phyloP scores from a whole-genome alignment of 2,329 filamentous ascomycete species.

The Emmonsia crescens region DNA sequence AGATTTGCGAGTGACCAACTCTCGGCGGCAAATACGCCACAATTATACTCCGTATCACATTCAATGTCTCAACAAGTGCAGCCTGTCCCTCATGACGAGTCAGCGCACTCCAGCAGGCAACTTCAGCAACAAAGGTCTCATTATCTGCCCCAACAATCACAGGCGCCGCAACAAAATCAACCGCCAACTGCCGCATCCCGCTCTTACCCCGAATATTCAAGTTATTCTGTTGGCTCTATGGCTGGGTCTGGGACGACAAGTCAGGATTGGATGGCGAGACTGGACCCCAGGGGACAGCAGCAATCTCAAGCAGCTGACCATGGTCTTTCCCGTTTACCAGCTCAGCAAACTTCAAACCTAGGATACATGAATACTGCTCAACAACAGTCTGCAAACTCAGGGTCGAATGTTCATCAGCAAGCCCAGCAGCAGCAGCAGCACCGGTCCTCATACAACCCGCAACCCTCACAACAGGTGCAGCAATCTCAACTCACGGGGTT shows the following conservation, averaged over 20 bases:
- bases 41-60: slow-evolving; percentile 17
- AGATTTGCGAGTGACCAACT: slow-evolving; percentile 32
- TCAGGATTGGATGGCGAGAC: slow-evolving; percentile 33
- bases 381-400: neutral
- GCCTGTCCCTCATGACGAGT: slow-evolving; percentile 19
- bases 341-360: slow-evolving; percentile 1
- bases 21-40: slow-evolving; percentile 17
- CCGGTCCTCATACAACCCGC: slow-evolving; percentile 1
- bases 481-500: slow-evolving; percentile 18
- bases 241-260: slow-evolving; percentile 20
- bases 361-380: neutral
- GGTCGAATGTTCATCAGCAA: slow-evolving; percentile 1
- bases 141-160: slow-evolving; percentile 12
- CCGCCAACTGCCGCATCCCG: slow-evolving; percentile 20
- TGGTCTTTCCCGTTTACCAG: slow-evolving; percentile 2
- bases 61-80: slow-evolving; percentile 18
- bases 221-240: slow-evolving; percentile 20
- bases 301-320: slow-evolving; percentile 4
- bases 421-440: slow-evolving; percentile 13
- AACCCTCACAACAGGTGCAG: slow-evolving; percentile 1
- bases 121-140: slow-evolving; percentile 10
- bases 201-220: slow-evolving; percentile 24
- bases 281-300: slow-evolving; percentile 27
- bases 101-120: slow-evolving; percentile 7
- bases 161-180: slow-evolving; percentile 8